Base-by-base conservation (phyloP, 257 asterid genomes). In the Solanum chilense region DNA sequence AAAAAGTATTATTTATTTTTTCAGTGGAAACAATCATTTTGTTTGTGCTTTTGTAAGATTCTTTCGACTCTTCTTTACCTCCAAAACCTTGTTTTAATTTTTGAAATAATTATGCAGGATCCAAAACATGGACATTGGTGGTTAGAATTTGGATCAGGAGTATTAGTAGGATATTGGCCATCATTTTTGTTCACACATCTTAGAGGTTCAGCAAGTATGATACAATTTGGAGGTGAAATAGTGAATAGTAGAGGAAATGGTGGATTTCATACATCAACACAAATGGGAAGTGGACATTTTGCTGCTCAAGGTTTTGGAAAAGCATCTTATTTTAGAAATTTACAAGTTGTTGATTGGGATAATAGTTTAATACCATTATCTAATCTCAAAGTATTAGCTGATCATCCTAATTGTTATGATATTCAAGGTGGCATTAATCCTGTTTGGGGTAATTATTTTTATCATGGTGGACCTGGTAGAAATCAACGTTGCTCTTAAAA, bases 211-310 rank as follows among this genome's bases (percentile, higher is more conserved):
- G 93, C 94, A 81, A 90, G 91, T 41, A 92, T 92, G 94, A 86
- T 91, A 5, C 94, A 92, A 87, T 92, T 92, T 89, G 94, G 94
- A 4, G 94, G 94, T 23, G 94, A 92, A 80, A 82, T 90, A 29
- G 92, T 92, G 82, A 92, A 92, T 76, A 88, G 90, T 15, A 78
- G 87, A 33, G 70, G 62, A 3, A 87, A 88, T 9, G 93, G 93
- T 20, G 93, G 93, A 29, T 87, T 45, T 13, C 94, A 92, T 85
- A 92, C 94, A 18, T 87, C 92, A 3, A 92, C 94, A 13, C 94
- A 92, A 88, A 92, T 92, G 94, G 94, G 94, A 23, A 92, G 93
- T 87, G 94, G 94, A 3, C 94, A 92, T 92, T 92, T 92, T 87
- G 90, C 94, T 6, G 87, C 88, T 13, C 91, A 91, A 91, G 94